phyloP scores from a whole-genome alignment of 768 basidiomycete species.

The Trametes cubensis region DNA sequence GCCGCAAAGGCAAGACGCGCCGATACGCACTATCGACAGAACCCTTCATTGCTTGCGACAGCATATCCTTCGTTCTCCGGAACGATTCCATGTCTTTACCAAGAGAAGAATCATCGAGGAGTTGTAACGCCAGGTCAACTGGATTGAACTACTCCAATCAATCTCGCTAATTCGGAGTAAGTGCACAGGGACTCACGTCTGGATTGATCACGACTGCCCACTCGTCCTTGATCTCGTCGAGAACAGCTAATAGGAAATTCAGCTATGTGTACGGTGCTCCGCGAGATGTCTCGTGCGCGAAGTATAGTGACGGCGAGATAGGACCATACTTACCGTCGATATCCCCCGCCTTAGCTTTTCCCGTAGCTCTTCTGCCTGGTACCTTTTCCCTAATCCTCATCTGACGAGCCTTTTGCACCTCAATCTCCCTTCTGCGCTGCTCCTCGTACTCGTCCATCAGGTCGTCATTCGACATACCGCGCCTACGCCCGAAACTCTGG shows the following conservation, averaged over 20 bases:
- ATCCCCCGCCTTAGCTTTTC: slow-evolving; percentile 69
- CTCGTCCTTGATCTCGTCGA: slow-evolving; percentile 84
- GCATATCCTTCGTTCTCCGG: slow-evolving; percentile 69
- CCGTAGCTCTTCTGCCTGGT: slow-evolving; percentile 55
- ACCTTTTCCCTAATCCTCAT: slow-evolving; percentile 69
- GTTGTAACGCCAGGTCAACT: slow-evolving; percentile 88
- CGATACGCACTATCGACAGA: slow-evolving; percentile 79
- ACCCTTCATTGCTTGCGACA: slow-evolving; percentile 82
- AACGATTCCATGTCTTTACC: slow-evolving; percentile 82
- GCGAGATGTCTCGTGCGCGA: background rate
- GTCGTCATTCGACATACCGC: slow-evolving; percentile 56
- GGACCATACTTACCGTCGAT: slow-evolving; percentile 69
- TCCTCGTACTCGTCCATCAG: slow-evolving; percentile 60
- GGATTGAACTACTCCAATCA: slow-evolving; percentile 75
- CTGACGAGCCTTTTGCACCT: slow-evolving; percentile 67
- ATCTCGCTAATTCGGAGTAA: slow-evolving; percentile 6
- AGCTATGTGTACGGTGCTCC: background rate
- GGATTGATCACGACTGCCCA: slow-evolving; percentile 88
- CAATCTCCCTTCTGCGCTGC: slow-evolving; percentile 61
- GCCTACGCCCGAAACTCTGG: slow-evolving; percentile 57
- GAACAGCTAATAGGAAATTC: slow-evolving; percentile 55
- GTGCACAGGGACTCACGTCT: slow-evolving; percentile 54
- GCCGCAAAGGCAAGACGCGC: background rate
- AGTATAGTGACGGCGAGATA: background rate
- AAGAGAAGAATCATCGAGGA: slow-evolving; percentile 74